Percentiles rank a stretch among this genome's conserved stretches.
phyloP scores from a whole-genome alignment of 306 rosid species.

The Pyrus pyrifolia region DNA sequence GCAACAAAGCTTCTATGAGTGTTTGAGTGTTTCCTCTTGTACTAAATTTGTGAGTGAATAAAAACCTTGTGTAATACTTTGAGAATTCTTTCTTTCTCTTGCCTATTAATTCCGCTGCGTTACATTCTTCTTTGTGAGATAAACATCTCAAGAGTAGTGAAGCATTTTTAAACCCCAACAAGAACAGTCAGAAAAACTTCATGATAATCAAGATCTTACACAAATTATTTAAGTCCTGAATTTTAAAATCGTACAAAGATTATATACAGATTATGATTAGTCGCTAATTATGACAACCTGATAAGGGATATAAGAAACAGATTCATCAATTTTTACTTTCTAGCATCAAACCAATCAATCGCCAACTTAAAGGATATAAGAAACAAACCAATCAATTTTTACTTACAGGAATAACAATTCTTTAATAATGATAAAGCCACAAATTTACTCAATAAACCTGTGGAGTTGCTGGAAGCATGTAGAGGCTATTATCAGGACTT shows the following conservation, averaged over 20 bases:
- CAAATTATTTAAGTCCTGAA: not conserved
- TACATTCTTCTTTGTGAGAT: no score
- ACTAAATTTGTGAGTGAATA: no score
- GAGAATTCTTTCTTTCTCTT: no score
- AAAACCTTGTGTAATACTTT: no score
- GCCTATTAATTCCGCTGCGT: no score
- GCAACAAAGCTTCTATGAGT: no score
- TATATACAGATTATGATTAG: not conserved
- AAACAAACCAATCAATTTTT: no score
- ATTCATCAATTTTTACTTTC: not conserved
- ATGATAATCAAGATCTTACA: not conserved
- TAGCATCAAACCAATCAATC: not conserved
- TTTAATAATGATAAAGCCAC: not conserved
- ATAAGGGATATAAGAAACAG: not conserved
- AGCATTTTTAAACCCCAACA: no score
- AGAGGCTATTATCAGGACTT: constrained; percentile 93
- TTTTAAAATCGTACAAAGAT: not conserved
- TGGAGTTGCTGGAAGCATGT: constrained; percentile 93
- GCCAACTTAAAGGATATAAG: not conserved
- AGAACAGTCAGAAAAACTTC: not conserved
- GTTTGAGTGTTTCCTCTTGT: no score
- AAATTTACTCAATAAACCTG: constrained; percentile 47
- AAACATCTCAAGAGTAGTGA: no score
- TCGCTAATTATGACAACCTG: not conserved
- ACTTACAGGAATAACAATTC: not conserved